Evolutionary conservation across 2,329 filamentous ascomycete species (phyloP).

Genomic region (Beauveria sp.): DNA sequence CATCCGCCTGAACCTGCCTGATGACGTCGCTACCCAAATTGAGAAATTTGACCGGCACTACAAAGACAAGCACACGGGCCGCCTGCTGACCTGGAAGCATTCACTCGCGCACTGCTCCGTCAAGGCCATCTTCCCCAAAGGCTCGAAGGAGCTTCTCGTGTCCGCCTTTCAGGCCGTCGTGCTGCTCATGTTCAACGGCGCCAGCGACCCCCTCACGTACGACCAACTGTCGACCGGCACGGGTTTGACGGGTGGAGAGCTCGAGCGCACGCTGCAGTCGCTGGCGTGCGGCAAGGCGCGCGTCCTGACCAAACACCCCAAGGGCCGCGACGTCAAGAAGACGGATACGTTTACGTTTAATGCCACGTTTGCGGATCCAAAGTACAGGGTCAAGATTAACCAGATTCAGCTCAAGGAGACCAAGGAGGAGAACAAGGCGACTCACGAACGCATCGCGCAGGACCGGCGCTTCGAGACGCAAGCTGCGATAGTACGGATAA

Average conservation of each 20-base stretch:
- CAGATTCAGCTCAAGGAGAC: constrained; percentile 97
- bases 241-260: constrained; percentile 66
- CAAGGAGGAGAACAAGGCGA: constrained; percentile 87
- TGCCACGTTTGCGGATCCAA: constrained; percentile 65
- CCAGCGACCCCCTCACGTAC: constrained; percentile 62
- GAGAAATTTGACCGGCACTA: constrained; percentile 81
- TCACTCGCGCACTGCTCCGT: constrained; percentile 85
- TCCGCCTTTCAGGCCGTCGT: constrained; percentile 90
- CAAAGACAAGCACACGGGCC: constrained; percentile 79
- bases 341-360: constrained; percentile 86
- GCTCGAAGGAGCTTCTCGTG: constrained; percentile 80
- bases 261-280: constrained; percentile 87
- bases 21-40: constrained; percentile 67
- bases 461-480: constrained; percentile 96
- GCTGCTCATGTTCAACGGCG: constrained; percentile 78
- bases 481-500: constrained; percentile 90
- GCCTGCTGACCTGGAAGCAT: constrained; percentile 87
- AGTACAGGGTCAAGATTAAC: constrained; percentile 94
- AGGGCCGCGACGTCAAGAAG: constrained; percentile 67
- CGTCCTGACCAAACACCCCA: constrained; percentile 78
- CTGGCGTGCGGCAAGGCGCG: constrained; percentile 85
- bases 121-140: constrained; percentile 70
- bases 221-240: constrained; percentile 67
- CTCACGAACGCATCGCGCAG: constrained; percentile 79
- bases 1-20: constrained; percentile 61